Conservation (phyloP, 805 yeast species). For the Barnettozyma vustinii region DNA sequence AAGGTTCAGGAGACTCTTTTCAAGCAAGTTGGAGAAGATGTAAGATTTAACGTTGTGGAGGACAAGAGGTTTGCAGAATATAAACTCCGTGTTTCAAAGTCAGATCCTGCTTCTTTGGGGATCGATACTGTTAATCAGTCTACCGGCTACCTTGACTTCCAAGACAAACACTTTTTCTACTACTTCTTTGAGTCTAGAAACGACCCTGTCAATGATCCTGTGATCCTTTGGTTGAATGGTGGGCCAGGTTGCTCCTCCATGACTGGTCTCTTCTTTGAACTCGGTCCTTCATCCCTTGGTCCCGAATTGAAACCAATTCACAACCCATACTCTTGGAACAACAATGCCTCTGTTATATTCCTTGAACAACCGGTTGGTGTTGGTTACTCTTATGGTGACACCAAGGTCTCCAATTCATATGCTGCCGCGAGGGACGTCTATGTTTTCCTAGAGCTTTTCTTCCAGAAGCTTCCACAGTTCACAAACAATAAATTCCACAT, state of each 20-base stretch:
- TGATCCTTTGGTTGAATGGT: constrained; percentile 85
- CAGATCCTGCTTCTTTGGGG: constrained; percentile 48
- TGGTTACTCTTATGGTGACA: constrained; percentile 77
- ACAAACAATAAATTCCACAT: constrained; percentile 57
- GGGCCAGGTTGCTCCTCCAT: constrained; percentile 95
- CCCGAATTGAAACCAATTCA: constrained; percentile 57
- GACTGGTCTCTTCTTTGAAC: constrained; percentile 85
- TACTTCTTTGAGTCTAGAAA: constrained; percentile 87
- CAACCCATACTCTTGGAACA: constrained; percentile 89
- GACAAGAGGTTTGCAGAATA: constrained; percentile 12
- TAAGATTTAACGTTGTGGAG: neutral
- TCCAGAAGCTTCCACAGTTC: constrained; percentile 75
- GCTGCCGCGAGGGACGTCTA: constrained; percentile 87
- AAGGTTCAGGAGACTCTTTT: constrained; percentile 9
- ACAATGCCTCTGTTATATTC: constrained; percentile 83
- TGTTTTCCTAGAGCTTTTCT: constrained; percentile 78
- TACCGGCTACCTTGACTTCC: constrained; percentile 78
- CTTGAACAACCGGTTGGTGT: constrained; percentile 93
- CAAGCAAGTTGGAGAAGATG: neutral
- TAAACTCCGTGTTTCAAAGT: constrained; percentile 14
- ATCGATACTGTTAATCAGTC: constrained; percentile 76
- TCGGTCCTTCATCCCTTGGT: constrained; percentile 81
- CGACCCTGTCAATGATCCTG: constrained; percentile 81
- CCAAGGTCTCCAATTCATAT: constrained; percentile 59
- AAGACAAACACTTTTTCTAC: constrained; percentile 78